Base-by-base conservation (phyloP, 441 rosid genomes). In the Corymbia calophylla region DNA sequence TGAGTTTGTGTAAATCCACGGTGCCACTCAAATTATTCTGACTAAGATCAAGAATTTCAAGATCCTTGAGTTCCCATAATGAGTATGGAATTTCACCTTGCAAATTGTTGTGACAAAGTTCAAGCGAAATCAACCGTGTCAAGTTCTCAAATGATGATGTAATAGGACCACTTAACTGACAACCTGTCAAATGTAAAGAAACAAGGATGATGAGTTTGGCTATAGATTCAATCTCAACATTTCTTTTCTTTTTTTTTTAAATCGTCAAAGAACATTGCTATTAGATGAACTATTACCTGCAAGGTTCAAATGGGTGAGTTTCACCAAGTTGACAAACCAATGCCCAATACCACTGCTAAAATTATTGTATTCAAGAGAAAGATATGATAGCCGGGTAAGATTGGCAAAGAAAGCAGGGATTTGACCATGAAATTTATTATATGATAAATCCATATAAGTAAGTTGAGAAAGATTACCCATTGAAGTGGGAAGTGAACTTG, bases 21-120 rank as follows among this genome's bases (percentile, higher is more conserved):
- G 5, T 64, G 39, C 35, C 35, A n/a, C 5, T 64, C 35, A 64
- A 64, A 64, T 64, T 64, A n/a, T n/a, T 64, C 73, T 10, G 0
- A n/a, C 0, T 1, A 64, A 64, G 21, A n/a, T n/a, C 1, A 2
- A 64, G 18, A 0, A 0, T 0, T 15, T 64, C 10, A 64, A 64
- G 73, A 64, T 64, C 10, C 62, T 60, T 60, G n/a, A 58, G 31
- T 60, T 60, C 66, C 66, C 66, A 60, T 27, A 60, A 11, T 10
- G 66, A 60, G 31, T 60, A 11, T 27, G 31, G 66, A 11, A 60
- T 60, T 27, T 60, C 66, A 60, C 66, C 14, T 60, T 54, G 56
- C 56, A 1, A 54, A 18, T 54, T 18, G 23, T 18, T 54, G 23
- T 6, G 1, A 1, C 2, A 54, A 54, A 54, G 54, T 5, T 53